phyloP scores from a whole-genome alignment of 768 basidiomycete genomes.

The Rhizopogon vinicolor region DNA sequence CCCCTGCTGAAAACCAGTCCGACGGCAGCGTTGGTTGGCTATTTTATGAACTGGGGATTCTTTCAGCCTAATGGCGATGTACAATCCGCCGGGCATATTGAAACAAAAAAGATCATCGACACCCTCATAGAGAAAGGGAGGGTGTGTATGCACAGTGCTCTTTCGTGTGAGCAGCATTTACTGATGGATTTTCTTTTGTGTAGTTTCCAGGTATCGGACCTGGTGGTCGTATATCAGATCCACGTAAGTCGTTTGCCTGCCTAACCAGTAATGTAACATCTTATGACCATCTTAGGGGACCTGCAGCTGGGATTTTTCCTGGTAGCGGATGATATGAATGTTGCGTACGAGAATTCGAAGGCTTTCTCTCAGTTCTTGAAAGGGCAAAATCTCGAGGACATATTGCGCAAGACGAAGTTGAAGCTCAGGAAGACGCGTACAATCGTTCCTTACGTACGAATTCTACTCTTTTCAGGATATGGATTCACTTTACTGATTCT shows the following conservation, averaged over 20 bases:
- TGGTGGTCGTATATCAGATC: not conserved
- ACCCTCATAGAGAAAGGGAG: constrained; percentile 11
- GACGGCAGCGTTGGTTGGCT: constrained; percentile 33
- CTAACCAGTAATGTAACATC: not conserved
- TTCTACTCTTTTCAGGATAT: not conserved
- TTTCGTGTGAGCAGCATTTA: not conserved
- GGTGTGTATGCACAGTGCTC: constrained; percentile 2
- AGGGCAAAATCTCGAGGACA: constrained; percentile 17
- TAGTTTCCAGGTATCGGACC: constrained; percentile 1
- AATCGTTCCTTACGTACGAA: constrained; percentile 37
- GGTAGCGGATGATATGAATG: constrained; percentile 9
- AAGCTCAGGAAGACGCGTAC: constrained; percentile 22
- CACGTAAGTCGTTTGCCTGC: not conserved
- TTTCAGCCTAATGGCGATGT: constrained; percentile 1
- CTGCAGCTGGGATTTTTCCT: constrained; percentile 4
- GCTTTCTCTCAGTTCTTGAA: constrained; percentile 32
- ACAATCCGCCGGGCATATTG: constrained; percentile 2
- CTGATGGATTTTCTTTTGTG: not conserved
- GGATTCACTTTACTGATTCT: not conserved
- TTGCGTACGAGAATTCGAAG: constrained; percentile 32
- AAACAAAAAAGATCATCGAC: constrained; percentile 1
- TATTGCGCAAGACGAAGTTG: constrained; percentile 16
- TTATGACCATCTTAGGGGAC: not conserved
- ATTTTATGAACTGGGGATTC: constrained; percentile 46
- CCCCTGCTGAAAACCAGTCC: constrained; percentile 29